A percentile compares a stretch with the other conserved stretches of the same genome.
Evolutionary conservation across 2,329 filamentous ascomycete genomes (phyloP).

Genomic region (Trichoderma hamatum): DNA sequence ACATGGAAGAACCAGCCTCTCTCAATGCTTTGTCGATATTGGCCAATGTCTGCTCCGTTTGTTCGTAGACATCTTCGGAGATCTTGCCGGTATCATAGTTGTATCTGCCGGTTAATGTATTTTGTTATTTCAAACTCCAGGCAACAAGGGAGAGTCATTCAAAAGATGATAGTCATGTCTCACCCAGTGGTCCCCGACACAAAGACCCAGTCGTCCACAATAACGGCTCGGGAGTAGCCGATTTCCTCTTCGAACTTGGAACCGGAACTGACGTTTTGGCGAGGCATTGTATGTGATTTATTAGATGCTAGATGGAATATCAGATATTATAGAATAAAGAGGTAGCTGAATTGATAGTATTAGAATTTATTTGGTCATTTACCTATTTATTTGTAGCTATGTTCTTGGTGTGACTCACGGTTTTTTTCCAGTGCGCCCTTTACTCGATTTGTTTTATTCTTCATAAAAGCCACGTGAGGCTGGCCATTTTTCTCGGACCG

Average conservation of each 20-base stretch:
- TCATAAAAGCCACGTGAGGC: conserved; percentile 8
- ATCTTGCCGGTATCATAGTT: conserved; percentile 53
- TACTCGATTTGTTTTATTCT: neutral
- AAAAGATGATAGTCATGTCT: neutral
- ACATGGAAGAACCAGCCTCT: conserved; percentile 47
- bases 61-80: conserved; percentile 49
- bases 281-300: conserved; percentile 37
- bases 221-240: conserved; percentile 58
- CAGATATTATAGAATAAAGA: neutral
- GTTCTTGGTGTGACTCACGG: conserved; percentile 1
- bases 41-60: conserved; percentile 53
- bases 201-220: conserved; percentile 54
- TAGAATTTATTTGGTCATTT: neutral
- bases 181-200: conserved; percentile 60
- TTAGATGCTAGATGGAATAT: neutral
- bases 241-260: conserved; percentile 57
- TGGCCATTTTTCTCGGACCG: neutral
- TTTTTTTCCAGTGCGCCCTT: neutral
- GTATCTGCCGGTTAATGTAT: conserved; percentile 44
- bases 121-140: neutral
- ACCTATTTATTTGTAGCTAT: neutral
- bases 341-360: neutral
- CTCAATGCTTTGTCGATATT: conserved; percentile 52
- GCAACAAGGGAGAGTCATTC: neutral
- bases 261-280: conserved; percentile 51